These are phyloP conservation scores for Kwoniella bestiolae DNA, from an alignment of 768 basidiomycete species.

Conservation along the genomic window DNA sequence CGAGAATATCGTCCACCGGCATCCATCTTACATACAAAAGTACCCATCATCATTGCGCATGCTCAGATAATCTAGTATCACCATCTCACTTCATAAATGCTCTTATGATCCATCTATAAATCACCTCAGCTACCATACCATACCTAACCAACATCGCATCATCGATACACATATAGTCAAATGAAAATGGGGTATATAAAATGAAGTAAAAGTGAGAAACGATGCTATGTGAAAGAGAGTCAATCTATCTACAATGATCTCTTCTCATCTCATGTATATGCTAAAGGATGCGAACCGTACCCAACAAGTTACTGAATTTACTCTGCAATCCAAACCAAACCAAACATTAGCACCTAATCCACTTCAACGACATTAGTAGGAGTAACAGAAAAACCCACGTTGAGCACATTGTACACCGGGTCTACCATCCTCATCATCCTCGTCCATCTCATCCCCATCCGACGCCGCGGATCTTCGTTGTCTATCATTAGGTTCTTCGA, in stretches of 20 bases:
- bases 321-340: background rate
- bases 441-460: constrained; percentile 75
- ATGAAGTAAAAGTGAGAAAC: background rate
- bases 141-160: background rate
- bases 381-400: constrained; percentile 42
- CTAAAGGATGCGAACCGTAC: background rate
- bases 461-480: constrained; percentile 62
- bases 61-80: background rate
- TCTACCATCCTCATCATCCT: constrained; percentile 79
- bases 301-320: background rate
- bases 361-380: background rate
- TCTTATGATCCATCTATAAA: background rate
- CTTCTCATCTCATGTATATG: background rate
- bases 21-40: no score
- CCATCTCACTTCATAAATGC: background rate
- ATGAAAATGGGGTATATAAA: background rate
- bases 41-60: background rate
- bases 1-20: no score
- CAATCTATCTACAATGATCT: background rate
- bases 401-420: constrained; percentile 91
- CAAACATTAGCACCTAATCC: background rate
- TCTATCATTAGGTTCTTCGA: constrained; percentile 78
- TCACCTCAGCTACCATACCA: background rate
- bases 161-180: background rate
- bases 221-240: background rate